Percentiles rank a stretch among this genome's conserved stretches.
phyloP scores from a whole-genome alignment of 148 eudicot species.

The Camellia granthamiana region DNA sequence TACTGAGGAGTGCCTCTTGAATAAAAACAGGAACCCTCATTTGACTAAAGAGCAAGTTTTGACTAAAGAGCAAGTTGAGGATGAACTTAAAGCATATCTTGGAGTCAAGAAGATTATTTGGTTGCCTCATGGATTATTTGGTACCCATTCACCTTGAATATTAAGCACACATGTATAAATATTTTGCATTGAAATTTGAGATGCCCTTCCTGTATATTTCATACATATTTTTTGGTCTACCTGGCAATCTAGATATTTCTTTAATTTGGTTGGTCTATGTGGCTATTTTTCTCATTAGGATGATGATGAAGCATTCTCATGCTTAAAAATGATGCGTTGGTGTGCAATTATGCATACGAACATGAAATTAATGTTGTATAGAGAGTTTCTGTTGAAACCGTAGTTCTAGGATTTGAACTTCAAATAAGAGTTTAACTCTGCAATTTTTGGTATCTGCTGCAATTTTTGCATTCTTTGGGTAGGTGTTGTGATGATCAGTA shows the following conservation, averaged over 20 bases:
- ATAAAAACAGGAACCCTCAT: constrained; percentile 86
- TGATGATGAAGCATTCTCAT: no score
- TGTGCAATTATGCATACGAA: no score
- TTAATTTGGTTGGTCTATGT: no score
- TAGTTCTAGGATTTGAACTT: no score
- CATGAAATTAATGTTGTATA: no score
- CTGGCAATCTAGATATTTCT: no score
- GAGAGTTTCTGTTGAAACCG: no score
- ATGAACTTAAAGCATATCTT: constrained; percentile 82
- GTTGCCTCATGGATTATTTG: constrained; percentile 87
- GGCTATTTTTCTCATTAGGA: no score
- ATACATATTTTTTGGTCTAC: neutral
- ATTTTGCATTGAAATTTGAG: neutral
- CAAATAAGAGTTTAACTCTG: no score
- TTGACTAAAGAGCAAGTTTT: no score
- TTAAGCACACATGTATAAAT: neutral
- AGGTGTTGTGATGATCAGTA: neutral
- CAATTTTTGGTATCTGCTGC: neutral
- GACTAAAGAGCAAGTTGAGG: constrained; percentile 74
- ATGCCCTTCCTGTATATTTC: neutral
- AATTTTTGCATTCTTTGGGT: neutral
- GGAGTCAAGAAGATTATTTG: constrained; percentile 83
- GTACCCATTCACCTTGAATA: constrained; percentile 35
- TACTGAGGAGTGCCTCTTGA: constrained; percentile 94
- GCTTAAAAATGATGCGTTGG: no score